Evolutionary conservation across 345 rosid genomes (phyloP).

Genomic region (Combretum micranthum): DNA sequence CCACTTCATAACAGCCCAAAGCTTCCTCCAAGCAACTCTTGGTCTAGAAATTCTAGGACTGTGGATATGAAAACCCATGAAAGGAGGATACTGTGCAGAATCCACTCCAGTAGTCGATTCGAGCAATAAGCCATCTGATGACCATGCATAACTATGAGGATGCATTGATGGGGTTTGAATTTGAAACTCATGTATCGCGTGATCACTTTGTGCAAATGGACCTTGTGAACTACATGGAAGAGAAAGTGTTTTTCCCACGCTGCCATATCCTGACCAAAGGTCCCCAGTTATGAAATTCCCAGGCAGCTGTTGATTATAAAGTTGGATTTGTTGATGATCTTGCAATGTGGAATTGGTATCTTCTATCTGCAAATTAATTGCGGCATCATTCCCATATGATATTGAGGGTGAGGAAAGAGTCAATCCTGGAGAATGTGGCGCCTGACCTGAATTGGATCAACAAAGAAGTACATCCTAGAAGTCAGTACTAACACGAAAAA

Average conservation of each 20-base stretch:
- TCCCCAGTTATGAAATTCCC: not conserved
- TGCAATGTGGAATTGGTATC: not conserved
- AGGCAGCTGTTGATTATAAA: too few relatives aligned
- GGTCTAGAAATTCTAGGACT: conserved; percentile 23
- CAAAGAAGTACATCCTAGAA: not conserved
- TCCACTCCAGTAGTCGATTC: conserved; percentile 21
- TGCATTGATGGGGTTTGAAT: not conserved
- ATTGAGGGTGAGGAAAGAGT: conserved; percentile 2
- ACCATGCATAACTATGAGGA: not conserved
- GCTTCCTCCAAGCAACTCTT: conserved; percentile 57
- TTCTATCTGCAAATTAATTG: not conserved
- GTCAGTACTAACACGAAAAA: not conserved
- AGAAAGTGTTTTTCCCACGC: not conserved
- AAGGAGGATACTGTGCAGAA: conserved; percentile 13
- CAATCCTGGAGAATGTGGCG: not conserved
- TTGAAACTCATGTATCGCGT: not conserved
- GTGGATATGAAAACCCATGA: conserved; percentile 13
- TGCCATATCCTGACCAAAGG: not conserved
- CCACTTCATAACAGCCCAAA: conserved; percentile 44
- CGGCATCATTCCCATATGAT: not conserved
- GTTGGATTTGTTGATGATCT: too few relatives aligned
- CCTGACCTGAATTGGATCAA: conserved; percentile 4
- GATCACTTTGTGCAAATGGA: not conserved
- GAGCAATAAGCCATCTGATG: conserved; percentile 7
- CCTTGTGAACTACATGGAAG: not conserved